phyloP scores from a whole-genome alignment of 306 rosid species.

The Cicer chorassanicum region DNA sequence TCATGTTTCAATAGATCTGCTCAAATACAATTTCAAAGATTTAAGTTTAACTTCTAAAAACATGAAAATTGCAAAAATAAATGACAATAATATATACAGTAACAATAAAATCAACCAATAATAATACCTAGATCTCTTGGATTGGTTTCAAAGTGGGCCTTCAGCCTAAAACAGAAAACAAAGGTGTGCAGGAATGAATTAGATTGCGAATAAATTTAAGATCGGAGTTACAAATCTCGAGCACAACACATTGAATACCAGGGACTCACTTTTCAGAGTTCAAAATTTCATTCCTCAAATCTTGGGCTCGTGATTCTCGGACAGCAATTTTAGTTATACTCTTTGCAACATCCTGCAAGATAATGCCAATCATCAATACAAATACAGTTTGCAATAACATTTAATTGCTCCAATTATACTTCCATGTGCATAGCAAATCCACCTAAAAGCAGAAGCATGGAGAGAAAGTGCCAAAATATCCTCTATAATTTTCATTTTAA shows the following conservation, averaged over 20 bases:
- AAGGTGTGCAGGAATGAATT: constrained; percentile 34
- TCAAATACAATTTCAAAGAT: constrained; percentile 42
- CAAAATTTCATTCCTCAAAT: constrained; percentile 91
- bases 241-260: not conserved
- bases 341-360: constrained; percentile 78
- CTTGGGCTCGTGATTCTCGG: constrained; percentile 87
- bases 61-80: constrained; percentile 3
- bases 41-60: constrained; percentile 18
- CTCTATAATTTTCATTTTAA: constrained; percentile 19
- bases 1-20: constrained; percentile 93
- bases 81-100: not conserved
- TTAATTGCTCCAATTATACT: constrained; percentile 29
- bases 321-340: constrained; percentile 89
- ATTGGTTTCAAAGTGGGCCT: constrained; percentile 76
- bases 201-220: constrained; percentile 30
- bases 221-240: constrained; percentile 17
- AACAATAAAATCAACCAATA: constrained; percentile 39
- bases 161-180: constrained; percentile 61
- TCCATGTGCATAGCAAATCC: constrained; percentile 11
- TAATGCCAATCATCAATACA: constrained; percentile 23
- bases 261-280: constrained; percentile 88
- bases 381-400: constrained; percentile 36
- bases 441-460: constrained; percentile 1
- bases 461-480: constrained; percentile 26
- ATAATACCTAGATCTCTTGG: constrained; percentile 75